Percentiles rank a stretch among this genome's conserved stretches.
Evolutionary conservation across 139 green algal species (phyloP).

Genomic region (Chlorella sp.): DNA sequence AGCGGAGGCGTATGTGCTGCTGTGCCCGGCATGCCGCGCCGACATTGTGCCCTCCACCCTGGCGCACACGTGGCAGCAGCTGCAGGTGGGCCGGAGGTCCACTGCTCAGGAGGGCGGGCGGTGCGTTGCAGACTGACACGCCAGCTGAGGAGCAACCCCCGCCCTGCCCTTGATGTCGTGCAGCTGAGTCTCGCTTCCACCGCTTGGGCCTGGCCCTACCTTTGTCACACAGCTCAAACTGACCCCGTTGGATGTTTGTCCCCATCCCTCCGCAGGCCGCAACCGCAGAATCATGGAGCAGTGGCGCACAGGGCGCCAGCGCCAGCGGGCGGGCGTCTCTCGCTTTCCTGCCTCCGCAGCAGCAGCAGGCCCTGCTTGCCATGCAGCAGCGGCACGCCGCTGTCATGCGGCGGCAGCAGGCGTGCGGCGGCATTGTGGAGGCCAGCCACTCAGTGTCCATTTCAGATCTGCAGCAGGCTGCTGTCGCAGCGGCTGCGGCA

Average conservation of each 20-base stretch:
- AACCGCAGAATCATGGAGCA: background rate
- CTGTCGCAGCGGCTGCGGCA: background rate
- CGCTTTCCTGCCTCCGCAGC: background rate
- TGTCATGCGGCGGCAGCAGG: slow-evolving; percentile 4
- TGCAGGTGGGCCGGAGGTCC: background rate
- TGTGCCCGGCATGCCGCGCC: slow-evolving; percentile 16
- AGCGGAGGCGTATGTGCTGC: slow-evolving; percentile 8
- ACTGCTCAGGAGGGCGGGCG: too few relatives aligned
- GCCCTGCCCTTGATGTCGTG: too few relatives aligned
- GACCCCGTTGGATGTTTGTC: background rate
- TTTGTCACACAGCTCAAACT: background rate
- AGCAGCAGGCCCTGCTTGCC: slow-evolving; percentile 2
- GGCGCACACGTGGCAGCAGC: background rate
- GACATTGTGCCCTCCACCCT: slow-evolving; percentile 5
- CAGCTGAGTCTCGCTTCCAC: too few relatives aligned
- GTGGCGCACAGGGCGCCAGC: background rate
- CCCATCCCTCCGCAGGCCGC: background rate
- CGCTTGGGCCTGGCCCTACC: too few relatives aligned
- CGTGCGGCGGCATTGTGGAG: slow-evolving; percentile 8
- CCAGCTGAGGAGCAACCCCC: too few relatives aligned
- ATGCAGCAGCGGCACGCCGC: slow-evolving; percentile 27
- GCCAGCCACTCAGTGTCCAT: slow-evolving; percentile 9
- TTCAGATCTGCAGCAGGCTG: slow-evolving; percentile 9
- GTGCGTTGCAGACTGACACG: too few relatives aligned
- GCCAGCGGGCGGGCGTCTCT: background rate